A percentile compares a stretch with the other conserved stretches of the same genome.
These are phyloP conservation scores for Carex scoparia DNA, from an alignment of 176 grass and related monocot species.

Conservation along the genomic window DNA sequence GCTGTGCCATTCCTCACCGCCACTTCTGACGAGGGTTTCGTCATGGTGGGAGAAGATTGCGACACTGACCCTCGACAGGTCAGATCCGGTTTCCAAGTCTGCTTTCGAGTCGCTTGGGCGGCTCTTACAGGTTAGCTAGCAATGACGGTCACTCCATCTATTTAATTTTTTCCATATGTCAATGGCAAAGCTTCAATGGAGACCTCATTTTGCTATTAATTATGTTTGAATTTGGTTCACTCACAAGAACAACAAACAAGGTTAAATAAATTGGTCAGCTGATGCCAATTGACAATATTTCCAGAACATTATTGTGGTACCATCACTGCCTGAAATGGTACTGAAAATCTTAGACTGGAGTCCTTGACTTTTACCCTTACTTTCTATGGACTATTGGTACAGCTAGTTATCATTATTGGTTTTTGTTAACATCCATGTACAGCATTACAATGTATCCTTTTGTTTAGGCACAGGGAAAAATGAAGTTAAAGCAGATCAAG, in stretches of 20 bases:
- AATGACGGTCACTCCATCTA: background rate
- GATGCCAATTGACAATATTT: background rate
- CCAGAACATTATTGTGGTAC: background rate
- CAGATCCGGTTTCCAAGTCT: conserved; percentile 56
- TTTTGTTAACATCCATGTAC: background rate
- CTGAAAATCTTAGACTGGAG: background rate
- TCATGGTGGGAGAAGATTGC: conserved; percentile 79
- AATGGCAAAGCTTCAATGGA: background rate
- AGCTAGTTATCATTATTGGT: background rate
- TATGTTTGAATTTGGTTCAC: background rate
- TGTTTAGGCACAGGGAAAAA: background rate
- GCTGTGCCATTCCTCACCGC: conserved; percentile 61
- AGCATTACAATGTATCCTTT: background rate
- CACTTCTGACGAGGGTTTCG: conserved; percentile 74
- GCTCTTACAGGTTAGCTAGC: conserved; percentile 46
- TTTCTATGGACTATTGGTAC: background rate
- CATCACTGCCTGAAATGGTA: background rate
- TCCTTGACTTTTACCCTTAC: background rate
- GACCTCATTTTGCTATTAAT: background rate
- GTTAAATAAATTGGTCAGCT: background rate
- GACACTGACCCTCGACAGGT: conserved; percentile 55
- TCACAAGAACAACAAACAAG: background rate
- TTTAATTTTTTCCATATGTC: background rate
- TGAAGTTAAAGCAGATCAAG: background rate
- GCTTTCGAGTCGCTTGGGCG: conserved; percentile 76